A percentile compares a stretch with the other conserved stretches of the same genome.
phyloP scores from a whole-genome alignment of 257 asterid genomes.

The Penstemon barbatus region DNA sequence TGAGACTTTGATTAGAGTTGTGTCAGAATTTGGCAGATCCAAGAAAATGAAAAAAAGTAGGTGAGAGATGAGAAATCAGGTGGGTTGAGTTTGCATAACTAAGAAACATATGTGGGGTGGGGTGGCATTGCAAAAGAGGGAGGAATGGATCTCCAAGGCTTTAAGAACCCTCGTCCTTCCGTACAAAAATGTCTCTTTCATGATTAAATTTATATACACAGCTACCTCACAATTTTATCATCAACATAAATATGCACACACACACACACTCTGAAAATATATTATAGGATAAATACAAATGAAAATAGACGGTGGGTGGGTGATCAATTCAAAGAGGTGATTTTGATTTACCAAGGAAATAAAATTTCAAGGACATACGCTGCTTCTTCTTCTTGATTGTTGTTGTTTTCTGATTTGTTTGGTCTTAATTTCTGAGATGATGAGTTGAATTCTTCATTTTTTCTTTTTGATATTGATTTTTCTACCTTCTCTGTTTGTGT shows the following conservation, averaged over 20 bases:
- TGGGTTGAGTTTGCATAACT: conserved; percentile 7
- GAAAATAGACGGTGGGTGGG: background rate
- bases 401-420: background rate
- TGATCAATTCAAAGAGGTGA: background rate
- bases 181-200: background rate
- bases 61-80: background rate
- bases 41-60: background rate
- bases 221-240: background rate
- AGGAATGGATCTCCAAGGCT: conserved; percentile 15
- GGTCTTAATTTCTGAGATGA: conserved; percentile 7
- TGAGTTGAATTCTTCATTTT: background rate
- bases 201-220: conserved; percentile 6
- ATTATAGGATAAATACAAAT: background rate
- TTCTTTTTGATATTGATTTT: conserved; percentile 16
- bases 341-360: conserved; percentile 23
- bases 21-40: conserved; percentile 28
- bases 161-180: background rate
- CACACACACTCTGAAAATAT: background rate
- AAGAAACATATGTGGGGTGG: background rate
- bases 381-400: background rate
- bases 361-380: background rate
- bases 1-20: background rate
- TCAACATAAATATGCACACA: background rate
- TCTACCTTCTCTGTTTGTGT: conserved; percentile 13
- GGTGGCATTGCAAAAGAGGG: conserved; percentile 13